These are phyloP conservation scores for Kodamaea hsintzibuensis DNA, from an alignment of 805 yeast species.

Conservation along the genomic window DNA sequence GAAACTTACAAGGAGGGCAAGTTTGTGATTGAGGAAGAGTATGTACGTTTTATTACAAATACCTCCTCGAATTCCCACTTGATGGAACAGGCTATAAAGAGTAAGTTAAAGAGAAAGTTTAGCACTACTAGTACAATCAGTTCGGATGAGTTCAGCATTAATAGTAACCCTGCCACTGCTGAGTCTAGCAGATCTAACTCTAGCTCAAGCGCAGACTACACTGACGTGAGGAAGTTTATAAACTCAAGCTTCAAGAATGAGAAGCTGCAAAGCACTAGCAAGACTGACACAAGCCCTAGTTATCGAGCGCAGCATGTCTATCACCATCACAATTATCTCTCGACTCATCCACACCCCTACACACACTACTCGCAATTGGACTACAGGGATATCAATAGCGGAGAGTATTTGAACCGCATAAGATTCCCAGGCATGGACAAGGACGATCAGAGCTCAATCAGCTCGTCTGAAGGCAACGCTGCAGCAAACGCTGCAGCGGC, in stretches of 20 bases:
- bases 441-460: conserved; percentile 5
- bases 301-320: conserved; percentile 1
- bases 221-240: conserved; percentile 1
- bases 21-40: conserved; percentile 42
- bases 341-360: conserved; percentile 7
- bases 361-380: conserved; percentile 10
- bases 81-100: conserved; percentile 31
- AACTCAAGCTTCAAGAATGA: not conserved
- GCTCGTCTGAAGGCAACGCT: not conserved
- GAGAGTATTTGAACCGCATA: conserved; percentile 12
- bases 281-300: not conserved
- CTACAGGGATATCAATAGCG: conserved; percentile 10
- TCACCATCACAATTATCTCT: conserved; percentile 8
- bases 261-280: not conserved
- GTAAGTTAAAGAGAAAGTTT: conserved; percentile 22
- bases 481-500: conserved; percentile 4
- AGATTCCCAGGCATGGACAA: conserved; percentile 15
- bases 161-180: conserved; percentile 2
- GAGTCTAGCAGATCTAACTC: conserved; percentile 5
- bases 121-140: conserved; percentile 14
- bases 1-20: conserved; percentile 47
- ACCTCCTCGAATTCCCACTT: conserved; percentile 34
- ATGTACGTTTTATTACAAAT: conserved; percentile 35
- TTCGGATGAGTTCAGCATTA: conserved; percentile 9
- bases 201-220: conserved; percentile 4